Evolutionary conservation across 306 rosid genomes (phyloP), one percentile per base, ranked within the genome.

Genomic region (Erythrophleum fordii): DNA sequence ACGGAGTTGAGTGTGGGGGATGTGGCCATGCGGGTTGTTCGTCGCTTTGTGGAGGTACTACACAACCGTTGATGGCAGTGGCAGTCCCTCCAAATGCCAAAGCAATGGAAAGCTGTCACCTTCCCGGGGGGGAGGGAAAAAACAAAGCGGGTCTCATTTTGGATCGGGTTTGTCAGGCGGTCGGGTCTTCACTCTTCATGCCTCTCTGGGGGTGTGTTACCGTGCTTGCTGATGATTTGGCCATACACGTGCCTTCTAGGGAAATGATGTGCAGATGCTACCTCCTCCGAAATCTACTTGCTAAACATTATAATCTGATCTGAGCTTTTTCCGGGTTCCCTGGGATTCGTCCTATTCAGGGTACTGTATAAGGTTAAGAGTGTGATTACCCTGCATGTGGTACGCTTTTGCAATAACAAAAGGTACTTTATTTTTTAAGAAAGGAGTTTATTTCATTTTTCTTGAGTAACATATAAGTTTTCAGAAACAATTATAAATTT

Each of bases 61-160:
- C 37, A 34, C 37, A 5, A 34, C 37, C 3, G 42, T 5, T 5
- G 42, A 7, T 37, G 42, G 42, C 42, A 37, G 42, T 70, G 73
- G 77, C n/a, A 31, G 9, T 58, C 72, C 14, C 62, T 37, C 11
- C 69, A 48, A 79, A 46, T 58, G 77, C 67, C 70, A 64, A 80
- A 80, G 37, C 85, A 12, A 86, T 75, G 35, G 6, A 85, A 78
- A 74, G 71, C 68, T 78, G 72, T 56, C 74, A 81, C 11, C 28
- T 45, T 34, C 5, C 37, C 37, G 5, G 3, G 5, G 5, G 5
- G 5, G 3, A 3, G 5, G 5, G 5, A 34, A 34, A 3, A 34
- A 34, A 34, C 49, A 80, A 49, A 39, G 28, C 39, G 75, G 49
- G 22, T 65, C 23, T 11, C 3, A 5, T 25, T 80, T 35, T 64